phyloP scores from a whole-genome alignment of 78 protist genomes.

The Dictyostelium firmibasis region DNA sequence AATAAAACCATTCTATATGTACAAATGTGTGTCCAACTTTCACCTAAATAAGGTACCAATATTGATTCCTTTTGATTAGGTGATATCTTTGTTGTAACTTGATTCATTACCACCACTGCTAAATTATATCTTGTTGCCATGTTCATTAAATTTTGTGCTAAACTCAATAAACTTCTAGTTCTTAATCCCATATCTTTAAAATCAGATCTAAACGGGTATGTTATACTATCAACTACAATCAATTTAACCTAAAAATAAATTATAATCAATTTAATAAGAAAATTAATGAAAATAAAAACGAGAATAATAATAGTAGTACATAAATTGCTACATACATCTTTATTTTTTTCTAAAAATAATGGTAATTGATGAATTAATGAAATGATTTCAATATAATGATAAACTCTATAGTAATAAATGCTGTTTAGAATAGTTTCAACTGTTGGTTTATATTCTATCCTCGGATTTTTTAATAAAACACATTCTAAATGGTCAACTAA shows the following conservation, averaged over 20 bases:
- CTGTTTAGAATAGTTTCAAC: conserved; percentile 20
- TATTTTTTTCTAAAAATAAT: conserved; percentile 3
- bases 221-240: conserved; percentile 82
- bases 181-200: conserved; percentile 59
- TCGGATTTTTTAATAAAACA: not conserved
- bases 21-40: conserved; percentile 82
- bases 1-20: conserved; percentile 51
- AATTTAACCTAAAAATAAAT: not conserved
- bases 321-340: not conserved
- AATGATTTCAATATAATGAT: conserved; percentile 79
- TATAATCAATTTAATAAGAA: not conserved
- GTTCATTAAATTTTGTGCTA: conserved; percentile 38
- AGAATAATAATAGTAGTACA: not conserved
- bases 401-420: conserved; percentile 77
- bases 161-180: conserved; percentile 34
- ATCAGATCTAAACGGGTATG: conserved; percentile 87
- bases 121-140: conserved; percentile 45
- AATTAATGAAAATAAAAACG: no score
- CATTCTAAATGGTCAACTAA: conserved; percentile 16
- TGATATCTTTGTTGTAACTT: conserved; percentile 77
- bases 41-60: conserved; percentile 86
- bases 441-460: not conserved
- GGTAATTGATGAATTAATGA: conserved; percentile 72
- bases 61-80: not conserved
- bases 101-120: conserved; percentile 86